Conservation (phyloP, 1,139 yeast species). For the Lodderomyces pseudojiufengensis region DNA sequence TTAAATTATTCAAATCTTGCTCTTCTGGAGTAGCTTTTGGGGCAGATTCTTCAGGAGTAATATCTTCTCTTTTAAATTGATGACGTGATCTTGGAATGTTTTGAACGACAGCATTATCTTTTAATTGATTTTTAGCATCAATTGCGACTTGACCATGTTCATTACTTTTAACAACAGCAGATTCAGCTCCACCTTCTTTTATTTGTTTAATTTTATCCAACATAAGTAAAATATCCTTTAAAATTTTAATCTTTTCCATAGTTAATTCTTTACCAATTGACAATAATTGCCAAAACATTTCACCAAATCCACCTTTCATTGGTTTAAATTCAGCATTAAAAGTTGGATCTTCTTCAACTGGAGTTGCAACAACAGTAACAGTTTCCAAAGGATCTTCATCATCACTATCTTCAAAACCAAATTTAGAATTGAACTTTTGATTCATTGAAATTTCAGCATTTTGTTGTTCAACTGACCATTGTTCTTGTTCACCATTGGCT, state of each 20-base stretch:
- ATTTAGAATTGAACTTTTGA: not conserved
- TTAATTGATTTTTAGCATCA: not conserved
- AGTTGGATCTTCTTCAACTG: constrained; percentile 3
- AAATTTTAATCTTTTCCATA: constrained; percentile 11
- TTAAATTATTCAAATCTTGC: constrained; percentile 1
- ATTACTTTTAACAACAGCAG: constrained; percentile 5
- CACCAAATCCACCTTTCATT: constrained; percentile 9
- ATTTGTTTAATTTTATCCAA: constrained; percentile 10
- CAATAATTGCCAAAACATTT: constrained; percentile 13
- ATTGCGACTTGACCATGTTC: constrained; percentile 4
- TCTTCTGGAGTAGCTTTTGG: not conserved
- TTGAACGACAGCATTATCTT: not conserved
- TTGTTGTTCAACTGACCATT: constrained; percentile 1
- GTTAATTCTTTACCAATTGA: constrained; percentile 12
- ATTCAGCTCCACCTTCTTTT: constrained; percentile 1
- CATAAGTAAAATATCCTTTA: constrained; percentile 12
- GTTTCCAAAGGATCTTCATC: constrained; percentile 1
- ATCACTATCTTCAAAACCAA: constrained; percentile 2
- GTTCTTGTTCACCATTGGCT: not conserved
- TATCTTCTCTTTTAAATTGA: not conserved
- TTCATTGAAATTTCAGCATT: constrained; percentile 1
- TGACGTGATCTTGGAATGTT: too few relatives aligned
- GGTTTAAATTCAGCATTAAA: constrained; percentile 7
- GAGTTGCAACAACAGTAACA: not conserved
- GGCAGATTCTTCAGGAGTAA: not conserved